Percentiles rank a stretch among this genome's conserved stretches.
These are phyloP conservation scores for Yarrowia sp. DNA, from an alignment of 805 yeast species.

Conservation along the genomic window DNA sequence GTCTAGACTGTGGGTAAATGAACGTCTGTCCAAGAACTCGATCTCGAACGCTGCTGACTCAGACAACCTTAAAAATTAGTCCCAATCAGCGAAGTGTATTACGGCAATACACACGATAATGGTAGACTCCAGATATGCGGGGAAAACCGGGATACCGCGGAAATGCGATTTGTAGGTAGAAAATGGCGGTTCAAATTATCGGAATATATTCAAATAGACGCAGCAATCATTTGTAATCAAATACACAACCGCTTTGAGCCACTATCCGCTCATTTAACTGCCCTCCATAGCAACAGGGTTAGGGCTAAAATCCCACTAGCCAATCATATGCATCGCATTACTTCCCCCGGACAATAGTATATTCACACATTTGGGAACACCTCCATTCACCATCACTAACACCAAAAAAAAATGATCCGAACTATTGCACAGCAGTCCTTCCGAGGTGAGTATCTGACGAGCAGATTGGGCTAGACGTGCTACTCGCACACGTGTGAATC, in stretches of 20 bases:
- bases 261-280: background rate
- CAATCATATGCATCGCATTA: conserved; percentile 23
- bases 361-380: conserved; percentile 11
- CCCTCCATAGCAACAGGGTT: background rate
- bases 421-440: conserved; percentile 26
- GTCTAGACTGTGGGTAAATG: too few relatives aligned
- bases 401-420: conserved; percentile 24
- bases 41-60: background rate
- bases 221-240: too few relatives aligned
- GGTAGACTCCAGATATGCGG: conserved; percentile 9
- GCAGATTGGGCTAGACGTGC: background rate
- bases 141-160: conserved; percentile 14
- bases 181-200: too few relatives aligned
- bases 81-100: conserved; percentile 8
- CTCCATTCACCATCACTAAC: conserved; percentile 14
- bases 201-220: too few relatives aligned
- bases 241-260: too few relatives aligned
- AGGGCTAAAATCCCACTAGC: conserved; percentile 17
- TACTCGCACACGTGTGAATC: too few relatives aligned
- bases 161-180: background rate
- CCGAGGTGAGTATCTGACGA: conserved; percentile 19
- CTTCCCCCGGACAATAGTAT: conserved; percentile 23
- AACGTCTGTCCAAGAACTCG: too few relatives aligned
- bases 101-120: conserved; percentile 14
- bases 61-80: background rate